Conservation (phyloP, 2,329 filamentous ascomycete species). For the Fusarium chaquense region DNA sequence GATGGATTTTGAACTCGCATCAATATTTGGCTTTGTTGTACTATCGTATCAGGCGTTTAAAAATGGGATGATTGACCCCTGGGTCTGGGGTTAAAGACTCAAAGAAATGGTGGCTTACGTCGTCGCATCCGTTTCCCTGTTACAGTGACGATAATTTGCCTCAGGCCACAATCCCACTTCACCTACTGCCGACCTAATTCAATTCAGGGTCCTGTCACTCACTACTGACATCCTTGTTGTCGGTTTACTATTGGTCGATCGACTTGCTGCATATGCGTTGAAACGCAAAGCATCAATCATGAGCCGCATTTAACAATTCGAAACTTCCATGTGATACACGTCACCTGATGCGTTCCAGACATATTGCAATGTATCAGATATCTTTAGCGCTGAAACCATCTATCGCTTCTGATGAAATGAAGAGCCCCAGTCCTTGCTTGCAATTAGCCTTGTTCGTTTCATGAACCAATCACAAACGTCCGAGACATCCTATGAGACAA, state of each 20-base stretch:
- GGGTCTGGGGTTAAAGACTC: slow-evolving; percentile 1
- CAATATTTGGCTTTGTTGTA: background rate
- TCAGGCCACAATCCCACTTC: slow-evolving; percentile 15
- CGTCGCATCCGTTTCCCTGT: slow-evolving; percentile 25
- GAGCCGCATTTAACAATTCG: background rate
- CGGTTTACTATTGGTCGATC: slow-evolving; percentile 1
- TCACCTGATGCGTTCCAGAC: background rate
- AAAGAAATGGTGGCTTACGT: slow-evolving; percentile 39
- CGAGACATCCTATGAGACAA: background rate
- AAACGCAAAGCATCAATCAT: slow-evolving; percentile 3
- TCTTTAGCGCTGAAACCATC: background rate
- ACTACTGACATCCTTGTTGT: slow-evolving; percentile 2
- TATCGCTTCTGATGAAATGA: slow-evolving; percentile 5
- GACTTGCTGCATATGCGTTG: background rate
- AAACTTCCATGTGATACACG: background rate
- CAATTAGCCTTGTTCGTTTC: background rate
- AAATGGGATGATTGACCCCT: slow-evolving; percentile 19
- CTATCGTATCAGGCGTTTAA: background rate
- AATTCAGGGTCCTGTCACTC: slow-evolving; percentile 23
- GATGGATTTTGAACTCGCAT: background rate
- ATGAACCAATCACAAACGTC: background rate
- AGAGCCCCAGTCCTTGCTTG: background rate
- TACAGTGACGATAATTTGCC: slow-evolving; percentile 22
- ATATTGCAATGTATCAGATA: slow-evolving; percentile 1
- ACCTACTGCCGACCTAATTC: background rate